Evolutionary conservation across 2,329 filamentous ascomycete species (phyloP).

Genomic region (Penicillium griseofulvum): DNA sequence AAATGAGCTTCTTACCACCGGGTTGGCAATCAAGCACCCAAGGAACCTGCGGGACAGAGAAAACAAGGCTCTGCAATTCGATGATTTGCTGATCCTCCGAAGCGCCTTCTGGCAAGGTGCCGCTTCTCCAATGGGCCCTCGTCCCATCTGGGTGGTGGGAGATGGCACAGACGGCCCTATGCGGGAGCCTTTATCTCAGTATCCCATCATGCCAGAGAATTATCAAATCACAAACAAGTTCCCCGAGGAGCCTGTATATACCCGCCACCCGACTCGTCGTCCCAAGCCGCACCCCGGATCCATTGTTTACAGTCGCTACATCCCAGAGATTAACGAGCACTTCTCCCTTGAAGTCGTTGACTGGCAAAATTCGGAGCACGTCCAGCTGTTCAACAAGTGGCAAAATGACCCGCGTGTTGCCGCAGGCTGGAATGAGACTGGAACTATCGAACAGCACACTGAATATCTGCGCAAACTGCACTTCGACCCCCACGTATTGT

Average conservation of each 20-base stretch:
- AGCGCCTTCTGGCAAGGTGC: conserved; percentile 69
- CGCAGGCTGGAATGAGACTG: conserved; percentile 76
- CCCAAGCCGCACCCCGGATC: conserved; percentile 69
- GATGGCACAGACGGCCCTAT: conserved; percentile 33
- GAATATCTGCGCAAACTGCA: conserved; percentile 68
- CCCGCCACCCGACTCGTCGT: conserved; percentile 68
- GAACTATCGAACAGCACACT: conserved; percentile 70
- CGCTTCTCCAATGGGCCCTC: conserved; percentile 64
- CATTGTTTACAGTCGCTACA: conserved; percentile 73
- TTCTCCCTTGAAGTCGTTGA: conserved; percentile 77
- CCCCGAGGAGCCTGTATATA: conserved; percentile 52
- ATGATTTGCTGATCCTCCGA: conserved; percentile 50
- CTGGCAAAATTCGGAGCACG: conserved; percentile 61
- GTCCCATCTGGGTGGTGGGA: conserved; percentile 60
- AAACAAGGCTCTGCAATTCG: conserved; percentile 13
- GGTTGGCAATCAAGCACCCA: conserved; percentile 27
- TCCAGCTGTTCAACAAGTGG: conserved; percentile 73
- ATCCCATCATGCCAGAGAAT: conserved; percentile 32
- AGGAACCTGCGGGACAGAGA: conserved; percentile 21
- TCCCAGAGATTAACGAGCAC: conserved; percentile 70
- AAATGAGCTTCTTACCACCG: conserved; percentile 40
- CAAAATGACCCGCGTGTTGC: conserved; percentile 81
- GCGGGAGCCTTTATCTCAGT: conserved; percentile 26
- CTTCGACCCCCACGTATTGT: conserved; percentile 68
- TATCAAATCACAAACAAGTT: conserved; percentile 50